Base-by-base conservation (phyloP, 2,329 filamentous ascomycete species). In the Elsinoe arachidis region DNA sequence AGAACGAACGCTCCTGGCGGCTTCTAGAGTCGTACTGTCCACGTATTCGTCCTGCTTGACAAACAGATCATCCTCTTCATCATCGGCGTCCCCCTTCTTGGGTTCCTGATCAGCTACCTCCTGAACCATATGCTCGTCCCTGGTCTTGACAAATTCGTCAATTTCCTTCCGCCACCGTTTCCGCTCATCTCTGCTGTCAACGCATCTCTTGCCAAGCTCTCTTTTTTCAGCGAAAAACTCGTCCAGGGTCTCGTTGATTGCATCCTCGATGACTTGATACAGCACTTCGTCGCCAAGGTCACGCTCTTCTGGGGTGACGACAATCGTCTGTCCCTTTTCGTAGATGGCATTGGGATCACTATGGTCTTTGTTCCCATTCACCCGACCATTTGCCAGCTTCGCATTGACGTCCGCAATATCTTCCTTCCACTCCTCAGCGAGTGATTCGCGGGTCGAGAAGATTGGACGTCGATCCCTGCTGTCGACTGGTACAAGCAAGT, bases 161-260 rank as follows among this genome's bases (percentile, higher is more conserved):
- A 71, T 57, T 73, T 72, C 39, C 76, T 75, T 67, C 77, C 63
- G 60, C 64, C 65, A 83, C 60, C 75, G 78, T 55, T 83, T 76
- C 38, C 89, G 82, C 57, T 82, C 76, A 9, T 74, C 73, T 61
- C 80, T 81, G 0, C 86, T 88, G 51, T 80, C 77, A 7, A 81
- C 80, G 10, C 84, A 85, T 56, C 83, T 79, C 59, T 93, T 73
- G 1, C 90, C 85, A 15, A 88, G 70, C 61, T 91, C 85, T 70
- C 97, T 92, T 62, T 86, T 86, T 3, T 80, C 77, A 63, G 86
- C 86, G 74, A 99, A 99, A 0, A 99, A 78, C 1, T 84, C 80
- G 66, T 97, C 89, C 0, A 99, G 80, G 1, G 97, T 76, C 71
- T 97, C 90, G 66, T 97, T 96, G 73, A 96, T 89, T 0, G 90